phyloP scores from a whole-genome alignment of 2,329 filamentous ascomycete species.

The Botrytis deweyae region DNA sequence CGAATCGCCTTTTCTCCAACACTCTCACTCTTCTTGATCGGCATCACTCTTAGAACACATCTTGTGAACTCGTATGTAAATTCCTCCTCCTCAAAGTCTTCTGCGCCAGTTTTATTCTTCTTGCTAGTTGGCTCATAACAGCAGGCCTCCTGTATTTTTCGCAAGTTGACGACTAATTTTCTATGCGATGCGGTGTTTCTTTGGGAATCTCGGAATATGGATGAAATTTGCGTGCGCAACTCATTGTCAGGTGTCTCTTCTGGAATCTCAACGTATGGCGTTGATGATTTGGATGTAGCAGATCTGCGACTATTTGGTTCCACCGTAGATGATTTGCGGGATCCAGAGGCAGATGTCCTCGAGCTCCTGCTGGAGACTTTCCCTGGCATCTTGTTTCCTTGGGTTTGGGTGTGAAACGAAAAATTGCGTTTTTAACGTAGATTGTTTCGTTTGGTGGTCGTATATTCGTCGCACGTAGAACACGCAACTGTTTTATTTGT shows the following conservation, averaged over 20 bases:
- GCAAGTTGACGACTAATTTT: slow-evolving; percentile 81
- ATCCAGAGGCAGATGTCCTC: slow-evolving; percentile 41
- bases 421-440: not conserved
- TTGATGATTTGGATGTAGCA: slow-evolving; percentile 42
- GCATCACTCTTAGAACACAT: slow-evolving; percentile 78
- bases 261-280: slow-evolving; percentile 52
- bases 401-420: not conserved
- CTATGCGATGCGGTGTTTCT: slow-evolving; percentile 85
- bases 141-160: slow-evolving; percentile 88
- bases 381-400: slow-evolving; percentile 45
- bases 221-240: slow-evolving; percentile 71
- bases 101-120: slow-evolving; percentile 52
- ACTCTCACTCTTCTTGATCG: slow-evolving; percentile 86
- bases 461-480: not conserved
- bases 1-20: slow-evolving; percentile 83
- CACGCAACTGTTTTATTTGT: not conserved
- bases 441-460: not conserved
- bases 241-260: slow-evolving; percentile 69
- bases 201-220: slow-evolving; percentile 78
- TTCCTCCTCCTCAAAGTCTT: slow-evolving; percentile 77
- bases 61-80: slow-evolving; percentile 86
- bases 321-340: slow-evolving; percentile 45
- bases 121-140: slow-evolving; percentile 60
- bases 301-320: slow-evolving; percentile 44
- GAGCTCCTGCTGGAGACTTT: slow-evolving; percentile 46